Evolutionary conservation across 352 stramenopile genomes (phyloP).

Genomic region (Pythium periplocum): DNA sequence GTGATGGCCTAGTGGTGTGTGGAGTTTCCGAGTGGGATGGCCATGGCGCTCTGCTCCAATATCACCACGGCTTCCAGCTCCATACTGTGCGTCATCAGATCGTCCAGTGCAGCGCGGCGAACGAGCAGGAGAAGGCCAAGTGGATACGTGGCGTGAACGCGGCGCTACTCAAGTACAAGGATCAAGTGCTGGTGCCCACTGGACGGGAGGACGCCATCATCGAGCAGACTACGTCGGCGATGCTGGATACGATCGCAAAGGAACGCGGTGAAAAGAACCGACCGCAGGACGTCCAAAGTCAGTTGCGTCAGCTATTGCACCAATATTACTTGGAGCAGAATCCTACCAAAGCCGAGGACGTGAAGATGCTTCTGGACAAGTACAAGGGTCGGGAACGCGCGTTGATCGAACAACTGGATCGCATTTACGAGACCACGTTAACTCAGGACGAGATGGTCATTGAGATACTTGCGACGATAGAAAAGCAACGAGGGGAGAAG

Average conservation of each 20-base stretch:
- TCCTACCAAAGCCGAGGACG: conserved; percentile 48
- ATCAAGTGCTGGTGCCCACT: conserved; percentile 21
- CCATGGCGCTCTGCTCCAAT: conserved; percentile 52
- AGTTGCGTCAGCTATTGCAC: conserved; percentile 22
- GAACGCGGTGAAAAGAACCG: not conserved
- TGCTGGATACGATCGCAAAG: not conserved
- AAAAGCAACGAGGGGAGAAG: conserved; percentile 3
- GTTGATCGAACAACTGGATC: conserved; percentile 57
- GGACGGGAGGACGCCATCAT: conserved; percentile 18
- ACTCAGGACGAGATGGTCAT: conserved; percentile 25
- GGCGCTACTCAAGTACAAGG: conserved; percentile 37
- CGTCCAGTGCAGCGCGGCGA: conserved; percentile 66
- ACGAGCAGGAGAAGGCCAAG: conserved; percentile 51
- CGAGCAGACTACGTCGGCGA: not conserved
- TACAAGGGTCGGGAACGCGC: conserved; percentile 45
- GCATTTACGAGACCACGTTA: conserved; percentile 55
- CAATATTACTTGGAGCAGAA: conserved; percentile 59
- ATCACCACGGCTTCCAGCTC: conserved; percentile 69
- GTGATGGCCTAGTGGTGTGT: conserved; percentile 20
- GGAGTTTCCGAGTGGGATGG: conserved; percentile 62
- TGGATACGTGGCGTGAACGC: conserved; percentile 57
- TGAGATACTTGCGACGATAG: conserved; percentile 23
- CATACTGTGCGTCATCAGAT: conserved; percentile 43
- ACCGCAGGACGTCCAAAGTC: not conserved
- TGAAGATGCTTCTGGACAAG: conserved; percentile 43